phyloP scores from a whole-genome alignment of 768 basidiomycete species.

The Xerocomus brunneocitrinus region DNA sequence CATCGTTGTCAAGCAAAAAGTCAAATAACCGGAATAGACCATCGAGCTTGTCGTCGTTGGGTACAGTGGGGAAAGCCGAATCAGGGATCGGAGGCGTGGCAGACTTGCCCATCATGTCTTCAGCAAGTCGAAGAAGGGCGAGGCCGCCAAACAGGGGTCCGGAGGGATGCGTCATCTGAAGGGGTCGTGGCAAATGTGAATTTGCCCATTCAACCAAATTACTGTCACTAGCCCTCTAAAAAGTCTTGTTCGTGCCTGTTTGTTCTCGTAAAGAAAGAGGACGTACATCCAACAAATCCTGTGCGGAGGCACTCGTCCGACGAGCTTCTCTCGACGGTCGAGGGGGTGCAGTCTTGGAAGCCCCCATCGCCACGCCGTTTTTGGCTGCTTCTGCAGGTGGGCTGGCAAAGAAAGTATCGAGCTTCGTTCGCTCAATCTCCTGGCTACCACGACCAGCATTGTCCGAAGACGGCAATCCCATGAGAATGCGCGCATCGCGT shows the following conservation, averaged over 20 bases:
- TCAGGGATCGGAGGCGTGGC: slow-evolving; percentile 71
- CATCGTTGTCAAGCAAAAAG: slow-evolving; percentile 86
- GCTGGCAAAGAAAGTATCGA: slow-evolving; percentile 55
- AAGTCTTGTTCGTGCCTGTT: neutral
- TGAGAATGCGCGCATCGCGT: slow-evolving; percentile 73
- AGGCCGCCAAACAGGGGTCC: slow-evolving; percentile 60
- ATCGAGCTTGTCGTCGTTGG: slow-evolving; percentile 75
- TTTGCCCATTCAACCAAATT: slow-evolving; percentile 89
- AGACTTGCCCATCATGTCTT: slow-evolving; percentile 66
- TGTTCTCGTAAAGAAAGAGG: neutral
- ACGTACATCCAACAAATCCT: slow-evolving; percentile 19
- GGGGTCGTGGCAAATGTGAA: slow-evolving; percentile 60
- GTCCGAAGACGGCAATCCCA: slow-evolving; percentile 47
- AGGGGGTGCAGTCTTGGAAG: slow-evolving; percentile 42
- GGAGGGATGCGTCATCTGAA: slow-evolving; percentile 49
- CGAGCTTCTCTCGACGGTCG: slow-evolving; percentile 67
- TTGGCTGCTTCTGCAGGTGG: slow-evolving; percentile 24
- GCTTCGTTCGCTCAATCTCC: slow-evolving; percentile 42
- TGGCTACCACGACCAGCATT: slow-evolving; percentile 17
- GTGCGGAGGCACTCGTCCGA: slow-evolving; percentile 33
- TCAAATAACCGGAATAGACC: slow-evolving; percentile 89
- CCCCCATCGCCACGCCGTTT: slow-evolving; percentile 14
- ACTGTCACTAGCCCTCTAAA: slow-evolving; percentile 35
- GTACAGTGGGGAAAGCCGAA: slow-evolving; percentile 65
- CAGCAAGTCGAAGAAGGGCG: slow-evolving; percentile 78